phyloP scores from a whole-genome alignment of 2,329 filamentous ascomycete species.

The Tolypocladium ophioglossoides region DNA sequence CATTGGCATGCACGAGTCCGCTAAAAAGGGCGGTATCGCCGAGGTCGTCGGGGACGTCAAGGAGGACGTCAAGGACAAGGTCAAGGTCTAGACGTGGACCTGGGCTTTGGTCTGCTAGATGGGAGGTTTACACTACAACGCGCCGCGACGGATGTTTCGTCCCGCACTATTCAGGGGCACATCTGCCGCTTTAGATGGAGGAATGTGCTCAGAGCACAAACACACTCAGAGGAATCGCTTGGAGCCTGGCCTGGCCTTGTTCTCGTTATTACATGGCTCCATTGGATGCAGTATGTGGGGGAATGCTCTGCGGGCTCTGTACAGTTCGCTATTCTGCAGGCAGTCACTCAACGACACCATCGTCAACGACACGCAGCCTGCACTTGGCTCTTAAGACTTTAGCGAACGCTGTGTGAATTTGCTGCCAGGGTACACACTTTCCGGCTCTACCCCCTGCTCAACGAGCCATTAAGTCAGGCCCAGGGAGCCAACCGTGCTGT shows the following conservation, averaged over 20 bases:
- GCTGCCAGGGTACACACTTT: neutral
- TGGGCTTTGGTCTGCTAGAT: neutral
- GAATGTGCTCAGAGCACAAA: neutral
- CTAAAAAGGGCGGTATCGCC: slow-evolving; percentile 40
- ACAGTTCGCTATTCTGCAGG: neutral
- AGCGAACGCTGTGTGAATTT: neutral
- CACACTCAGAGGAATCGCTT: neutral
- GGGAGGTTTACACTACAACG: neutral
- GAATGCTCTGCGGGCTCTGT: neutral
- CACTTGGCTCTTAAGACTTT: neutral
- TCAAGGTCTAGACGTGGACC: slow-evolving; percentile 12
- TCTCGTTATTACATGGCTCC: neutral
- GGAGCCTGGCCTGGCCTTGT: neutral
- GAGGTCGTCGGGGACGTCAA: slow-evolving; percentile 28
- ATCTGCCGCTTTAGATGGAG: neutral
- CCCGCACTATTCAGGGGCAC: neutral
- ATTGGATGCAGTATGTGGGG: neutral
- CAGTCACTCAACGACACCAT: neutral
- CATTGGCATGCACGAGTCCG: slow-evolving; percentile 57
- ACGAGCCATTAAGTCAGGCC: neutral
- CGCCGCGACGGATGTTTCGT: neutral
- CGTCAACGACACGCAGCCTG: neutral
- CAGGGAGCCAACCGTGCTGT: neutral
- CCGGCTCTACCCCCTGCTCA: too few species aligned
- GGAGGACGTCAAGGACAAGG: slow-evolving; percentile 24